Percentiles rank a stretch among this genome's conserved stretches.
These are phyloP conservation scores for Phaeodactylum tricornutum DNA, from an alignment of 108 stramenopile genomes.

Conservation along the genomic window DNA sequence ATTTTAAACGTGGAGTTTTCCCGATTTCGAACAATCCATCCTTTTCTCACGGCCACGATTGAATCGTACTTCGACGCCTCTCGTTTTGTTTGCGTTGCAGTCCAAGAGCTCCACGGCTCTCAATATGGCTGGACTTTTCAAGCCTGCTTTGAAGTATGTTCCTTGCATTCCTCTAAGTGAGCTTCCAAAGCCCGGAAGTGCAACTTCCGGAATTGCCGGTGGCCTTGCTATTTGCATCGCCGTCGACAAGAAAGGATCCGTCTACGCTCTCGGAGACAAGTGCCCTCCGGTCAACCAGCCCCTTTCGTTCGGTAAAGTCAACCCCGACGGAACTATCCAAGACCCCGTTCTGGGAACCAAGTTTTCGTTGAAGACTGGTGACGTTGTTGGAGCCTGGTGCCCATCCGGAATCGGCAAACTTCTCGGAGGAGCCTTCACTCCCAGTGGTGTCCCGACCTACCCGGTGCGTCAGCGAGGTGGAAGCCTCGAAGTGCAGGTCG, in stretches of 20 bases:
- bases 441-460: slow-evolving; percentile 87
- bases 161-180: slow-evolving; percentile 76
- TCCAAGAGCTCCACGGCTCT: slow-evolving; percentile 49
- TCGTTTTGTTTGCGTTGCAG: slow-evolving; percentile 7
- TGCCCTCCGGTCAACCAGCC: slow-evolving; percentile 96
- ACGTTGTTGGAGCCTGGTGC: slow-evolving; percentile 86
- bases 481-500: slow-evolving; percentile 87
- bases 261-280: slow-evolving; percentile 93
- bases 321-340: slow-evolving; percentile 66
- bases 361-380: slow-evolving; percentile 90
- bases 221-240: slow-evolving; percentile 96
- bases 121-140: slow-evolving; percentile 26
- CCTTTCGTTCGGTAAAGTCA: slow-evolving; percentile 87
- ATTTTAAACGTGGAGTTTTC: not conserved
- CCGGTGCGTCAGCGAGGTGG: slow-evolving; percentile 83
- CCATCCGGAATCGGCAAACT: slow-evolving; percentile 86
- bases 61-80: not conserved
- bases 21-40: no score
- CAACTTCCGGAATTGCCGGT: slow-evolving; percentile 88
- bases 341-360: slow-evolving; percentile 92
- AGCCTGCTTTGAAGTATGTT: slow-evolving; percentile 65
- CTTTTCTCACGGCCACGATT: not conserved
- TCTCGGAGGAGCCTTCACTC: slow-evolving; percentile 91
- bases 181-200: slow-evolving; percentile 77
- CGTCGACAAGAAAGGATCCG: slow-evolving; percentile 85